A percentile compares a stretch with the other conserved stretches of the same genome.
Evolutionary conservation across 1,284 basidiomycete species (phyloP).

Genomic region (Hymenochaete sp.): DNA sequence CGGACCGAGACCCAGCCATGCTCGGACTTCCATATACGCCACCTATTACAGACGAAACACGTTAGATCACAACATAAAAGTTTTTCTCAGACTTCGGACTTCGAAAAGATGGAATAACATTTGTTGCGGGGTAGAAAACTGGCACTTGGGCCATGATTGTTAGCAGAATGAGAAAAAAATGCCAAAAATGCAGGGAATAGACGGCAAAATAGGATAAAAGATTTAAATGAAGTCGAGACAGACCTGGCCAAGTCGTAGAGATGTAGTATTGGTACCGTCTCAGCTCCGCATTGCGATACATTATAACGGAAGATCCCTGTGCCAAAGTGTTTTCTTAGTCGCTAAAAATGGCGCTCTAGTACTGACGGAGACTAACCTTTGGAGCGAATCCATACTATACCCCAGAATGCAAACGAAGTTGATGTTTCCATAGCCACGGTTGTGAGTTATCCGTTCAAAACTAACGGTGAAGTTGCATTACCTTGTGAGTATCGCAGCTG

Average conservation of each 20-base stretch:
- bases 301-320: slow-evolving; percentile 89
- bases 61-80: background rate
- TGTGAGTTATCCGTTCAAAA: too few relatives aligned
- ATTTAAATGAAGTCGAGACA: slow-evolving; percentile 15
- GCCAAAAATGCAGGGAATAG: background rate
- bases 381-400: slow-evolving; percentile 72
- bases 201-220: slow-evolving; percentile 4
- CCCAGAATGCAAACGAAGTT: slow-evolving; percentile 3
- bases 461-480: too few relatives aligned
- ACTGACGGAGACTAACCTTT: slow-evolving; percentile 45
- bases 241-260: slow-evolving; percentile 70
- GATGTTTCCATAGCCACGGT: background rate
- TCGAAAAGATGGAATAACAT: too few relatives aligned
- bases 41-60: slow-evolving; percentile 30
- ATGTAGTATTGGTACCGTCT: slow-evolving; percentile 81
- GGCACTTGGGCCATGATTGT: too few relatives aligned
- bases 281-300: slow-evolving; percentile 74
- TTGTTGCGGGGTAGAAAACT: too few relatives aligned
- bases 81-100: background rate
- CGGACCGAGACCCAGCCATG: slow-evolving; percentile 80
- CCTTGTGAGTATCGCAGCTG: slow-evolving; percentile 90
- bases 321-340: background rate
- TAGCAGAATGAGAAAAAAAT: background rate
- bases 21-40: slow-evolving; percentile 81
- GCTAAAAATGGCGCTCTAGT: slow-evolving; percentile 1